A percentile compares a stretch with the other conserved stretches of the same genome.
Conservation (phyloP, 208 protist genomes). For the Acanthamoeba triangularis region DNA sequence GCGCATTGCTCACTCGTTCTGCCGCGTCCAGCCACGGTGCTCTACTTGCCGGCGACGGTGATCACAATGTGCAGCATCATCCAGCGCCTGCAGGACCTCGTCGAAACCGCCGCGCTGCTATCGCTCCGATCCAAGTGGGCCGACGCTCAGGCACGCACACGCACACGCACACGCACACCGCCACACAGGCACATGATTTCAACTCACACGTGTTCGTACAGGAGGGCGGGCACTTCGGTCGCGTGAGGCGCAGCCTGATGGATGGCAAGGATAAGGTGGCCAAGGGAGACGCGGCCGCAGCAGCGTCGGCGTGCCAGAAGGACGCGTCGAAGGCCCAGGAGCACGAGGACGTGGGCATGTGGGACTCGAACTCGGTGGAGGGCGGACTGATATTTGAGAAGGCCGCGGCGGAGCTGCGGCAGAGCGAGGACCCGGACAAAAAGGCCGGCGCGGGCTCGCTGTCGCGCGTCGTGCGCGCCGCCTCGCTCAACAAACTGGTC, state of each 20-base stretch:
- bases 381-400: constrained; percentile 18
- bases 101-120: background rate
- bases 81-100: constrained; percentile 13
- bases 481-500: constrained; percentile 69
- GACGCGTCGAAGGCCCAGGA: background rate
- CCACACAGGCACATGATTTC: no score
- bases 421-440: background rate
- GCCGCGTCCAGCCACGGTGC: background rate
- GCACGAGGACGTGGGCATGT: background rate
- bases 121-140: constrained; percentile 28
- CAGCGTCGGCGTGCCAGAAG: no score
- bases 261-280: constrained; percentile 5
- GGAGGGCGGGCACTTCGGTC: constrained; percentile 19
- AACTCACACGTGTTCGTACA: background rate
- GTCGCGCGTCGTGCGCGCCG: constrained; percentile 21
- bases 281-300: background rate
- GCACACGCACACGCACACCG: no score
- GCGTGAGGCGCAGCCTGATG: background rate
- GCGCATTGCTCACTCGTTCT: background rate
- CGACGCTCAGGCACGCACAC: background rate
- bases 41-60: background rate
- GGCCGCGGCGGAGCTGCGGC: background rate
- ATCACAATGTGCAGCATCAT: background rate
- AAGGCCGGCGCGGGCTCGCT: background rate
- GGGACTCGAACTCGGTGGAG: constrained; percentile 22